A percentile compares a stretch with the other conserved stretches of the same genome.
Conservation (phyloP, 768 basidiomycete species). For the Phallus indusiatus region DNA sequence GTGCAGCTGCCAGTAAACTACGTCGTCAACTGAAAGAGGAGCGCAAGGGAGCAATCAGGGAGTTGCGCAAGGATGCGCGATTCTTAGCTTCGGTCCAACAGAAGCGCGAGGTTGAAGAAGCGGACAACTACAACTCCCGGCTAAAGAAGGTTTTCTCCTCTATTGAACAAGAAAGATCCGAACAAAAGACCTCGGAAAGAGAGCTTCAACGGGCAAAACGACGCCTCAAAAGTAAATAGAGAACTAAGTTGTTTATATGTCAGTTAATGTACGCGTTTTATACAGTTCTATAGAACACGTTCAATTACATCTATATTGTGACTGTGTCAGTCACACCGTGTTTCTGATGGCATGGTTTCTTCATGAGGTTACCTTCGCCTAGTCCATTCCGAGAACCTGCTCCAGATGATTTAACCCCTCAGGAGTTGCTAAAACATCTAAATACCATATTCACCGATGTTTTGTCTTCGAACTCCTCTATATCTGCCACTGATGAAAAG, state of each 20-base stretch:
- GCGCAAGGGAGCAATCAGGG: constrained; percentile 91
- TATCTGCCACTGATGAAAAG: constrained; percentile 1
- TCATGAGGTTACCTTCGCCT: constrained; percentile 1
- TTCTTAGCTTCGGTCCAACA: constrained; percentile 89
- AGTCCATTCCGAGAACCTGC: constrained; percentile 16
- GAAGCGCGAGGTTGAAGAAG: constrained; percentile 78
- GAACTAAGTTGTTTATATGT: neutral
- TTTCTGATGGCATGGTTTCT: neutral
- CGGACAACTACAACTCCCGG: constrained; percentile 63
- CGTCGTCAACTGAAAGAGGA: constrained; percentile 90
- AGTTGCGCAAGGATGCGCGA: constrained; percentile 88
- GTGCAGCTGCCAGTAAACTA: constrained; percentile 79
- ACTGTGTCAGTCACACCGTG: no score
- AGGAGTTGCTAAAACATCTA: constrained; percentile 36
- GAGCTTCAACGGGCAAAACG: constrained; percentile 71
- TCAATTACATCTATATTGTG: neutral
- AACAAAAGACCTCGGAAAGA: constrained; percentile 87
- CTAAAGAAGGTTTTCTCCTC: constrained; percentile 77
- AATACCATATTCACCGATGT: constrained; percentile 28
- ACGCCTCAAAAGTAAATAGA: constrained; percentile 66
- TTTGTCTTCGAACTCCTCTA: constrained; percentile 24
- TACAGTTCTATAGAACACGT: neutral
- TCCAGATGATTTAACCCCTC: constrained; percentile 16
- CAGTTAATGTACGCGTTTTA: constrained; percentile 8
- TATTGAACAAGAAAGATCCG: constrained; percentile 82